Base-by-base conservation (phyloP, 345 rosid genomes). In the Physaria fendleri region DNA sequence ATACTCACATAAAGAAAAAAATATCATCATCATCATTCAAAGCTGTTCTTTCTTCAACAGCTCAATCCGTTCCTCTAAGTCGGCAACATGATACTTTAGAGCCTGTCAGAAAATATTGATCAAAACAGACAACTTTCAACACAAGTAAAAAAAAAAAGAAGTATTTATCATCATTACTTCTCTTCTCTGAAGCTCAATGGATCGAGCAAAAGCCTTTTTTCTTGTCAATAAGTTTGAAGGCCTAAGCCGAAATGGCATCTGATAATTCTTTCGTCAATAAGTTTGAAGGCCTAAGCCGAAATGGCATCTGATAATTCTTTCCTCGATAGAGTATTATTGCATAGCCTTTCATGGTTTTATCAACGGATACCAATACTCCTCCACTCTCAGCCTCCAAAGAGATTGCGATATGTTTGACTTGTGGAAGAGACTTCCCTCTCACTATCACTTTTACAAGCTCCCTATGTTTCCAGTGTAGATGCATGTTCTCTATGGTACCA, bases 381-480 rank as follows among this genome's bases (percentile, higher is more conserved):
- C 96, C 92, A 72, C 98, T 91, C 75, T 91, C 98, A 34, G 96
- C 91, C 75, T 91, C 96, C 71, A 85, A 71, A 23, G 84, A 64
- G 63, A 88, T 78, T 6, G 96, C 95, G 12, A 88, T 74, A 52
- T 85, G 96, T 76, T 78, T 91, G 34, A 88, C 88, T 73, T 81
- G 96, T 15, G 85, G 76, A 50, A 76, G 66, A 57, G 56, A 77
- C 70, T 77, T 81, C 38, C 86, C 74, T 70, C 77, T 85, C 55
- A 78, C 88, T 15, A 85, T 77, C 42, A 91, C 62, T 69, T 91
- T 91, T n/a, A 91, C 98, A 34, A 85, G 71, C 73, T 91, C 98
- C 17, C 91, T 75, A 64, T 77, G 77, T 75, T 91, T 91, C 98
- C 98, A 91, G 48, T 91, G 96, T 54, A 91, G 74, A 76, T 91